Base-by-base conservation (phyloP, 805 yeast genomes). In the Isabelozyma heimii region DNA sequence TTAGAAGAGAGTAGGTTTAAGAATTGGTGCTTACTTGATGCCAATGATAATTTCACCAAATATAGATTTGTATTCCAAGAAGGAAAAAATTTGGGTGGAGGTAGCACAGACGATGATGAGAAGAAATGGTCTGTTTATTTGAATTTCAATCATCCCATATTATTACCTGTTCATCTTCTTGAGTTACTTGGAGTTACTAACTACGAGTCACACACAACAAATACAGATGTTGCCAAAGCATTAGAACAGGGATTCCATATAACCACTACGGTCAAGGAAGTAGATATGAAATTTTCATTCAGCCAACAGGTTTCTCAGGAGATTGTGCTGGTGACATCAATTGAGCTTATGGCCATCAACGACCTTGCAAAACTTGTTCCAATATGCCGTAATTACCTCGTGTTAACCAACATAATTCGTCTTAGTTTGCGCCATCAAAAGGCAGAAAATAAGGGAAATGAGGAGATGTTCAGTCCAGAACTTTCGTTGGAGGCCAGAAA, bases 381-480 rank as follows among this genome's bases (percentile, higher is more conserved):
- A 1, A 54, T 63, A 1, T 53, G 70, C 10, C 55, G 78, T 8
- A 73, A 67, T 51, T 66, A 59, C 42, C 33, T 66, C 20, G 63
- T 66, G 2, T 53, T 73, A 28, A 51, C 56, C 14, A 70, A 62
- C 45, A 26, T 63, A 43, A 40, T 56, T 37, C 28, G 44, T 14
- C 15, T 37, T 14, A 20, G 40, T 28, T 14, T 10, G 30, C 5
- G 33, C 33, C 15, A 20, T 9, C 10, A 40, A 40, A 15, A 9
- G 8, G 27, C 10, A 15, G 20, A 16, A n/a, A 10, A 8, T 17
- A 15, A 15, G 9, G 10, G 35, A 46, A 20, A 27, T 46, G 40
- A 43, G 40, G 46, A 42, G 42, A 43, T 42, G 13, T 14, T 40
- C 14, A 28, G 14, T 13, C 39, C 41, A 35, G 27, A 26, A 27